Conservation (phyloP, 1,284 basidiomycete species). For the Fistulina hepatica region DNA sequence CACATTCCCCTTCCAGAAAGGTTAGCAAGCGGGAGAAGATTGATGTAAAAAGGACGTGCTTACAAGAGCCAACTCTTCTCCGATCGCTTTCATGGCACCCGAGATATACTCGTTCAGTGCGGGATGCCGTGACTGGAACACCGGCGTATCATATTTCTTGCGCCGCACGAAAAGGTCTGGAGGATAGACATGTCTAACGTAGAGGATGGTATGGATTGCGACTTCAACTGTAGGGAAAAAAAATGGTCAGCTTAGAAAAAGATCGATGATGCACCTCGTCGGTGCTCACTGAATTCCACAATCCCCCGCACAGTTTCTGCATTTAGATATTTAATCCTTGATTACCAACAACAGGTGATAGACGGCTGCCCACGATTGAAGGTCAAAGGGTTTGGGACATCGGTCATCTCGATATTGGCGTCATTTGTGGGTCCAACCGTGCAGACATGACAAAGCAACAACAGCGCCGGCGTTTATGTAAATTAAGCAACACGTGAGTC, state of each 20-base stretch:
- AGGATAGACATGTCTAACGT: slow-evolving; percentile 84
- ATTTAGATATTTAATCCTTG: slow-evolving; percentile 6
- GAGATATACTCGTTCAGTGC: slow-evolving; percentile 81
- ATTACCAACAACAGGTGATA: background rate
- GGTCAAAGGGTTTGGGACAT: too few relatives aligned
- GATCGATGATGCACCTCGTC: background rate
- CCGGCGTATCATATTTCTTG: slow-evolving; percentile 81
- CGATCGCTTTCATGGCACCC: slow-evolving; percentile 64
- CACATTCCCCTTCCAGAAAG: slow-evolving; percentile 45
- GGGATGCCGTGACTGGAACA: slow-evolving; percentile 87
- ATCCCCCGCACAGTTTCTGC: slow-evolving; percentile 51
- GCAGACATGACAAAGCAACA: too few relatives aligned
- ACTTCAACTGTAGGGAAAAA: slow-evolving; percentile 65
- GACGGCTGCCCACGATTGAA: slow-evolving; percentile 28
- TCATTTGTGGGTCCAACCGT: too few relatives aligned
- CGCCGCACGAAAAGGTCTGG: slow-evolving; percentile 76
- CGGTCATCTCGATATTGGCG: too few relatives aligned
- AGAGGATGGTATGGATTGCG: slow-evolving; percentile 85
- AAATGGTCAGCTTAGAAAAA: slow-evolving; percentile 3
- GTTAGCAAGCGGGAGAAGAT: background rate
- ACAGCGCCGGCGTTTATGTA: too few relatives aligned
- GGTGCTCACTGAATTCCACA: slow-evolving; percentile 50
- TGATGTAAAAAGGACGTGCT: slow-evolving; percentile 14
- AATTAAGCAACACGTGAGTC: too few relatives aligned
- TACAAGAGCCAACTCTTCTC: slow-evolving; percentile 64